phyloP scores from a whole-genome alignment of 2,329 filamentous ascomycete genomes.

The Neonectria faginata region DNA sequence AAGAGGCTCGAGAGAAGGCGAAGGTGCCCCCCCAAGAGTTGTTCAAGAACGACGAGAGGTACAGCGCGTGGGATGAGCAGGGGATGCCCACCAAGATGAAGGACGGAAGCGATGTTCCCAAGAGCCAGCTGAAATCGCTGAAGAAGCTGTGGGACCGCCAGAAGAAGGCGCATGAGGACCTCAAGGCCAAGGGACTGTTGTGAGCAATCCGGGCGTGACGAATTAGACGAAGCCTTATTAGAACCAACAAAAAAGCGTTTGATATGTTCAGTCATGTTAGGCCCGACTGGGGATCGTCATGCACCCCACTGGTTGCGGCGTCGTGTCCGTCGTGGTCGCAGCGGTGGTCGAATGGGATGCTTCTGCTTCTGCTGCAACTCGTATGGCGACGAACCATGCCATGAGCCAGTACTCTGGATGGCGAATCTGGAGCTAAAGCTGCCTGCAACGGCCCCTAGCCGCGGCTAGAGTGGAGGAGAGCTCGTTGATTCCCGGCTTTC shows the following conservation, averaged over 20 bases:
- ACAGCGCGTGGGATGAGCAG: constrained; percentile 83
- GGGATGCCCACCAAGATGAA: constrained; percentile 83
- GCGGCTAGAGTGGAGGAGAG: constrained; percentile 5
- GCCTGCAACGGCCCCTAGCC: constrained; percentile 5
- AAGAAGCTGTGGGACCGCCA: constrained; percentile 92
- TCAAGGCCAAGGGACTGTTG: constrained; percentile 51
- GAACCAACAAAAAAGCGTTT: constrained; percentile 19
- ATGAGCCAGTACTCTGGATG: constrained; percentile 16
- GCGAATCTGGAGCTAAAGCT: constrained; percentile 3
- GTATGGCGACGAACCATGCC: constrained; percentile 12
- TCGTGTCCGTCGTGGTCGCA: neutral
- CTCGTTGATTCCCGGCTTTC: too few species aligned
- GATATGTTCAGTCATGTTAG: constrained; percentile 11
- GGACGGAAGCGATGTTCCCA: constrained; percentile 83
- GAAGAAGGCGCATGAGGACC: constrained; percentile 82
- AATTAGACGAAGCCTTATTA: constrained; percentile 24
- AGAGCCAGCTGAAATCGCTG: constrained; percentile 83
- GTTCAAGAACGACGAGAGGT: constrained; percentile 69
- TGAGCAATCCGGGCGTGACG: constrained; percentile 23
- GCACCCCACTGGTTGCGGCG: neutral
- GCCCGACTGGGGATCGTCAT: neutral
- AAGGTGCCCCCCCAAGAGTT: constrained; percentile 66
- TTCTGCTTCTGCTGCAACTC: neutral
- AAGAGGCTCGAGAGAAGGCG: constrained; percentile 68
- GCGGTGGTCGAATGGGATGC: neutral